Evolutionary conservation across 768 basidiomycete species (phyloP), one percentile per base, ranked within the genome.

Genomic region (Tylopilus sp.): DNA sequence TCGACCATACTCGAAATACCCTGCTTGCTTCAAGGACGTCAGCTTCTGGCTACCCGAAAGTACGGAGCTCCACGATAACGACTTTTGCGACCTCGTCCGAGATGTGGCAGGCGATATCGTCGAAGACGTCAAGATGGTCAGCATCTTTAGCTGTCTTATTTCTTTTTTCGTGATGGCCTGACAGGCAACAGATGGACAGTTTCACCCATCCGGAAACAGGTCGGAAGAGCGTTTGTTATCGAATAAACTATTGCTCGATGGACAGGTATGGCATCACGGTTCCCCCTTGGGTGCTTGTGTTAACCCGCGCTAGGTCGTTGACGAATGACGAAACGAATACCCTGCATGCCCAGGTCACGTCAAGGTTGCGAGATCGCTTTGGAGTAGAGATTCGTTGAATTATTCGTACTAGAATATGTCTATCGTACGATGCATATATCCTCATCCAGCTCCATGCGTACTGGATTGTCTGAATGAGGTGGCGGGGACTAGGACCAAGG

Each of bases 161-260:
- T 31, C 17, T 31, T 31, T 21, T 3, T 31, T n/a, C 18, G 12
- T 15, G 25, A n/a, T 51, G 22, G 35, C 30, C 48, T 57, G 47
- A 62, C 35, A 33, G 43, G 48, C 18, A 22, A 7, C 64, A 99
- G 97, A 86, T 95, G 57, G 97, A 99, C 71, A 75, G 81, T 26
- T 99, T 98, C 66, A 76, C 76, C 15, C 93, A 99, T 69, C 93
- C 94, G 0, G 93, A 91, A 71, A 91, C 91, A 3, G 75, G 79
- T 23, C 79, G 84, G 40, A 79, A 78, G 47, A 94, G 91, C 58
- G 72, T 88, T 57, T 92, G 93, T 61, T 98, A 93, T 70, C 79
- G 95, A 45, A 80, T 98, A 55, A 93, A 91, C 62, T 99, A 98
- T 68, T 77, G 95, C 51, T 97, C 95, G 25, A 95, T 98, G 94